phyloP scores from a whole-genome alignment of 2,329 filamentous ascomycete species.

The Fusarium staphyleae region DNA sequence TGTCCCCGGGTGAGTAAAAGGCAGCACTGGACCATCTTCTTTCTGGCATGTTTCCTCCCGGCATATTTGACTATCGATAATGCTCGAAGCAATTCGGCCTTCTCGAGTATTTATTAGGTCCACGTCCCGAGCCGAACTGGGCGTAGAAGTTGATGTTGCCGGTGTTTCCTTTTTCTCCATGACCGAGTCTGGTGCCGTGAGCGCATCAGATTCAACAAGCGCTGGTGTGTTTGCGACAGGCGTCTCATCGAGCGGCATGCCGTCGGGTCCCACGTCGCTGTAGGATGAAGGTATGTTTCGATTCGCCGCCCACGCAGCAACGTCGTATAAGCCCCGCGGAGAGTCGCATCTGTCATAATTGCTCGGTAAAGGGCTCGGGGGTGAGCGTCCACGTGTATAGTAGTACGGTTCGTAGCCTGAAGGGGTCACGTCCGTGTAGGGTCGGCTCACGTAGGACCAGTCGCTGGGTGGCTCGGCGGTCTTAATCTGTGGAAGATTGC shows the following conservation, averaged over 20 bases:
- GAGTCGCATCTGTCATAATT: slow-evolving; percentile 50
- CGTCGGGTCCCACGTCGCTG: slow-evolving; percentile 45
- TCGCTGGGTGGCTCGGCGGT: slow-evolving; percentile 52
- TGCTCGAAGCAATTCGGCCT: neutral
- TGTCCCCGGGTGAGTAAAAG: neutral
- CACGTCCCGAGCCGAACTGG: slow-evolving; percentile 14
- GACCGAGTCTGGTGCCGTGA: slow-evolving; percentile 11
- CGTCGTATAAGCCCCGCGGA: slow-evolving; percentile 38
- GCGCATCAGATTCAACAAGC: slow-evolving; percentile 21
- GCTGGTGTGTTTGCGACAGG: slow-evolving; percentile 27
- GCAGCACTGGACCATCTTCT: neutral
- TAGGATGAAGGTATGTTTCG: slow-evolving; percentile 50
- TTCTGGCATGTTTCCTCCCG: neutral
- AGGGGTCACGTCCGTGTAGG: slow-evolving; percentile 47
- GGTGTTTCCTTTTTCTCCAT: slow-evolving; percentile 27
- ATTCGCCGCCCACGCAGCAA: slow-evolving; percentile 50
- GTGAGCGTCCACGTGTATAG: slow-evolving; percentile 60
- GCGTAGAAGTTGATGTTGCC: slow-evolving; percentile 25
- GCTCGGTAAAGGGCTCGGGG: slow-evolving; percentile 58
- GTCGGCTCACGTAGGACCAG: slow-evolving; percentile 53
- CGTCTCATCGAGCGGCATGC: slow-evolving; percentile 32
- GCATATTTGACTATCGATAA: neutral
- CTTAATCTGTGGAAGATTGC: slow-evolving; percentile 48
- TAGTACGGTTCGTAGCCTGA: slow-evolving; percentile 53
- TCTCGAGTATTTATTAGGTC: slow-evolving; percentile 2